Evolutionary conservation across 2,329 filamentous ascomycete genomes (phyloP).

Genomic region (Phialemoniopsis sp.): DNA sequence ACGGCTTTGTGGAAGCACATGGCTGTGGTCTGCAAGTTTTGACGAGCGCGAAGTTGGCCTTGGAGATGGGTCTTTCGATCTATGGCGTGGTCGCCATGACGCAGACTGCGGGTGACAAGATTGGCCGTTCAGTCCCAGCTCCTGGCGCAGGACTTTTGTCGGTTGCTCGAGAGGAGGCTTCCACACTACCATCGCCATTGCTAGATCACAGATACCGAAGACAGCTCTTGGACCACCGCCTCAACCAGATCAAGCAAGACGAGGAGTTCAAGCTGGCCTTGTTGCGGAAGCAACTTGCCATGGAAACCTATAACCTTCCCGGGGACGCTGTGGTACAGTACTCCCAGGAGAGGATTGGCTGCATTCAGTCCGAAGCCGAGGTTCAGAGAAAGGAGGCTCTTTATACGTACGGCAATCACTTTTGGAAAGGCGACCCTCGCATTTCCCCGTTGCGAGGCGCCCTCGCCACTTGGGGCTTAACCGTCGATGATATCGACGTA

Average conservation of each 20-base stretch:
- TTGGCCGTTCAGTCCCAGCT: slow-evolving; percentile 29
- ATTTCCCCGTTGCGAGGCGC: slow-evolving; percentile 28
- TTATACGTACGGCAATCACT: slow-evolving; percentile 19
- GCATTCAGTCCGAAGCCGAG: slow-evolving; percentile 10
- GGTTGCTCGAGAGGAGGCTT: slow-evolving; percentile 15
- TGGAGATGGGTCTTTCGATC: slow-evolving; percentile 28
- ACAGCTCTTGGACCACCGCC: background rate
- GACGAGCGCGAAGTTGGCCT: slow-evolving; percentile 22
- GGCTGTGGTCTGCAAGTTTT: slow-evolving; percentile 30
- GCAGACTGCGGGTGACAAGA: slow-evolving; percentile 24
- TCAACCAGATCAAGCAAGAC: slow-evolving; percentile 11
- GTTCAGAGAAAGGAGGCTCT: slow-evolving; percentile 13
- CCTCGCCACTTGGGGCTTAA: slow-evolving; percentile 28
- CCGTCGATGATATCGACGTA: slow-evolving; percentile 29
- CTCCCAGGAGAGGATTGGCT: slow-evolving; percentile 4
- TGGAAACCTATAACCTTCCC: too few relatives aligned
- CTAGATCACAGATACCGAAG: slow-evolving; percentile 19
- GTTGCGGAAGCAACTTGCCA: too few relatives aligned
- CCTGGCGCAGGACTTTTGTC: slow-evolving; percentile 29
- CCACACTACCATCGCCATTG: slow-evolving; percentile 13
- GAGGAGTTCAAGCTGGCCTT: slow-evolving; percentile 3
- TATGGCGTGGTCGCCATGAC: slow-evolving; percentile 24
- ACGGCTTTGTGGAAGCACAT: slow-evolving; percentile 29
- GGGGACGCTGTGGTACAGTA: slow-evolving; percentile 6
- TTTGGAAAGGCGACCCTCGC: slow-evolving; percentile 16